phyloP scores from a whole-genome alignment of 1,284 basidiomycete species.

The Fistulina hepatica region DNA sequence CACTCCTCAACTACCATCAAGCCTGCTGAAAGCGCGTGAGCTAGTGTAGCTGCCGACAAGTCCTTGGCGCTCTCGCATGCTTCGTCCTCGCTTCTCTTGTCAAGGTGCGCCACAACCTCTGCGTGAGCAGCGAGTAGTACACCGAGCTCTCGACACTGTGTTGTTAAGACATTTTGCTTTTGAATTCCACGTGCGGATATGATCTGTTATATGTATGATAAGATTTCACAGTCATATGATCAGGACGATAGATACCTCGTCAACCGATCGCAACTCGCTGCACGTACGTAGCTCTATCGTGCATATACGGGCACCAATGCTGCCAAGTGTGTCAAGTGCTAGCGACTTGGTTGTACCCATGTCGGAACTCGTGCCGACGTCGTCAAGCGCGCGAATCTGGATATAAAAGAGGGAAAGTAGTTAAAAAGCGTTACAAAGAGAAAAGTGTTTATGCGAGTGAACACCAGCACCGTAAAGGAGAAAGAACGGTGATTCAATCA shows the following conservation, averaged over 20 bases:
- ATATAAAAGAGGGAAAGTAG: conserved; percentile 1
- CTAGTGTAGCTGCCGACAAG: conserved; percentile 59
- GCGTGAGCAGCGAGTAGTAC: conserved; percentile 50
- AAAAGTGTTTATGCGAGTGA: not conserved
- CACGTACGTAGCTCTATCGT: conserved; percentile 45
- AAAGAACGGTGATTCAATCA: not conserved
- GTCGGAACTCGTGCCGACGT: conserved; percentile 64
- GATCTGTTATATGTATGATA: no score
- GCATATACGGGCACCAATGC: conserved; percentile 79
- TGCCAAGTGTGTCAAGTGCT: conserved; percentile 86
- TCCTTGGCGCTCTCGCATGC: conserved; percentile 80
- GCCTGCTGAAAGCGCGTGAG: conserved; percentile 59
- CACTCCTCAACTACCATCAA: conserved; percentile 42
- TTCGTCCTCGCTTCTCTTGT: no score
- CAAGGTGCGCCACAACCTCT: conserved; percentile 52
- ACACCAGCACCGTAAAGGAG: not conserved
- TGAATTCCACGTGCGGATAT: no score
- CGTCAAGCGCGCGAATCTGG: conserved; percentile 70
- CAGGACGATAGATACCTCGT: no score
- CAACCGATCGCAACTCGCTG: no score
- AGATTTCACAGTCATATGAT: no score
- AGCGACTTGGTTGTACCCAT: conserved; percentile 77
- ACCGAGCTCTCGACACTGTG: no score
- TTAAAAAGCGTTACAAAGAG: not conserved
- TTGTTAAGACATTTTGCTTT: conserved; percentile 28